A percentile compares a stretch with the other conserved stretches of the same genome.
Conservation (phyloP, 2,329 filamentous ascomycete species). For the Calonectria hawksworthii region DNA sequence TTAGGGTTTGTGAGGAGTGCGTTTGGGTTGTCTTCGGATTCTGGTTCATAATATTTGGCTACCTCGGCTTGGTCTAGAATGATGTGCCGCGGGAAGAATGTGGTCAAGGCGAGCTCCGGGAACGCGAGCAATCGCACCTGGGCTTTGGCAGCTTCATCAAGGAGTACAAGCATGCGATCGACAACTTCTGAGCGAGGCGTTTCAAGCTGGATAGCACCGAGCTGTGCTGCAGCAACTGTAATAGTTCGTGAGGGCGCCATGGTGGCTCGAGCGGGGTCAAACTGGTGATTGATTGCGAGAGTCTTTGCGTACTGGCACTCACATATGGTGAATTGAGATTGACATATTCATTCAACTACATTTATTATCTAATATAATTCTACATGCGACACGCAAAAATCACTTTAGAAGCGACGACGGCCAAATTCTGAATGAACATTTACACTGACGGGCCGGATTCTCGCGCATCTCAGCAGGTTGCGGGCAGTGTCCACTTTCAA, state of each 20-base stretch:
- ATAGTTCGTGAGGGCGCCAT: not conserved
- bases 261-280: not conserved
- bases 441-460: not conserved
- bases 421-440: not conserved
- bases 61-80: not conserved
- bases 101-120: constrained; percentile 16
- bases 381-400: not conserved
- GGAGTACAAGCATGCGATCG: not conserved
- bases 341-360: not conserved
- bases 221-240: constrained; percentile 17
- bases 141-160: not conserved
- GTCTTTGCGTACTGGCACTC: not conserved
- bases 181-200: not conserved
- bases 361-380: not conserved
- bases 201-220: constrained; percentile 7
- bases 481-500: not conserved
- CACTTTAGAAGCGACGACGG: not conserved
- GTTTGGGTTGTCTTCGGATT: not conserved
- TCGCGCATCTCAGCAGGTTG: not conserved
- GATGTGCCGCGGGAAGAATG: constrained; percentile 18
- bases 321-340: not conserved
- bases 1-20: not conserved
- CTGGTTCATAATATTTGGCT: not conserved
- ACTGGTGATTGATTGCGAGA: not conserved
- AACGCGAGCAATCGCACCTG: constrained; percentile 1